phyloP scores from a whole-genome alignment of 2,329 filamentous ascomycete genomes.

The Beauveria australis region DNA sequence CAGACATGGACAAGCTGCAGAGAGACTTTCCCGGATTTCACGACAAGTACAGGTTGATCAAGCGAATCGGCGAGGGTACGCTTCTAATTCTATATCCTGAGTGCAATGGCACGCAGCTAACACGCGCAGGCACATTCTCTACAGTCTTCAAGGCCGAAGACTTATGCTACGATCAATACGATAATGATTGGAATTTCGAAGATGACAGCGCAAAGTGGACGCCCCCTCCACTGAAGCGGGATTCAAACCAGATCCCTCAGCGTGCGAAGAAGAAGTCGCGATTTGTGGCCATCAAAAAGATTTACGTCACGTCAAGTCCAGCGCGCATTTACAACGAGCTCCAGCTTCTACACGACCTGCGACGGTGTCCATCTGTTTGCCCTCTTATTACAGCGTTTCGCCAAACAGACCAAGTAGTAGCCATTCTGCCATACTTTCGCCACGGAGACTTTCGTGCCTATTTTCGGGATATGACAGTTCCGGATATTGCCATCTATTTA shows the following conservation, averaged over 20 bases:
- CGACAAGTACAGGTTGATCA: constrained; percentile 80
- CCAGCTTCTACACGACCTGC: constrained; percentile 81
- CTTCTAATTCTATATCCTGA: neutral
- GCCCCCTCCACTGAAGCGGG: constrained; percentile 55
- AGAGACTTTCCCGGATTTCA: constrained; percentile 76
- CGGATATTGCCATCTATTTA: constrained; percentile 85
- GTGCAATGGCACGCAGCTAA: constrained; percentile 11
- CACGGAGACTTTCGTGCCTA: constrained; percentile 93
- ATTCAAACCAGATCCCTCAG: constrained; percentile 29
- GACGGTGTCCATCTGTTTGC: constrained; percentile 76
- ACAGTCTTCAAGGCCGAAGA: constrained; percentile 99
- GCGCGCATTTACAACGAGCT: constrained; percentile 92
- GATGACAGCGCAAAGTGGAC: constrained; percentile 59
- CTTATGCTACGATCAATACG: constrained; percentile 70
- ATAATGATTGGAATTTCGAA: constrained; percentile 80
- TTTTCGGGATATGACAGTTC: constrained; percentile 80
- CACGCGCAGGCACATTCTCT: constrained; percentile 77
- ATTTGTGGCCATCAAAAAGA: constrained; percentile 97
- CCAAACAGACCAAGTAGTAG: constrained; percentile 87
- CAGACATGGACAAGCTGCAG: constrained; percentile 83
- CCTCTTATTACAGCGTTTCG: constrained; percentile 97
- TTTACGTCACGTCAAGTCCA: constrained; percentile 95
- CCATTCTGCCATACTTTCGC: constrained; percentile 89
- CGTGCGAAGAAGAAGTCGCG: constrained; percentile 39
- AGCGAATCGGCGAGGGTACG: constrained; percentile 90